Base-by-base conservation (phyloP, 78 protist genomes). In the Neovahlkampfia damariscottae region DNA sequence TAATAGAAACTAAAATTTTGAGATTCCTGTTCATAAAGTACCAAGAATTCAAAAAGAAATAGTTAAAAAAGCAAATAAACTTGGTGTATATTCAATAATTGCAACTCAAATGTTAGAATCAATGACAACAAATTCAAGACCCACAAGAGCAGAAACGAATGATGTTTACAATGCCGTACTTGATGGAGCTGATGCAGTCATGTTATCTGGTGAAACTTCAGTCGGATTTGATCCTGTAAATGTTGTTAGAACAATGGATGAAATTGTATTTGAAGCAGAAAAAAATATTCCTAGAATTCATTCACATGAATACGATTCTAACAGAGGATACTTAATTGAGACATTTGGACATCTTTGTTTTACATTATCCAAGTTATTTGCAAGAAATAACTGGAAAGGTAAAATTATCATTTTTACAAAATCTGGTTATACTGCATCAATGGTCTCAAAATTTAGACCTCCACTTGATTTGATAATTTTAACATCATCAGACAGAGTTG, bases 61-160 rank as follows among this genome's bases (percentile, higher is more conserved):
- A 40, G 82, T 91, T 5, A 30, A 68, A 27, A 82, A 91, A 79
- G 82, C 88, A 39, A 77, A 69, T 75, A 38, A 5, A 3, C 83
- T 67, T 8, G 91, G 90, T 73, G 84, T 85, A 71, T 90, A 89
- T 28, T 83, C 82, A 69, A 88, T 89, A 77, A 87, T 89, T 35
- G 93, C 96, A 35, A 93, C 95, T 10, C 96, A 67, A 82, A 89
- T 90, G 93, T 81, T 91, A 58, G 93, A 93, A 75, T 74, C 90
- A 0, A 86, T 89, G 94, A 88, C 81, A 39, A 34, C 76, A 19
- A 72, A 68, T 68, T 90, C 94, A 38, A 38, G 86, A 38, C 94
- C 94, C 66, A 93, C 96, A n/a, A 40, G 96, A 3, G 94, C 94
- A 38, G 96, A 93, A 70, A 91, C 87, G 1, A 72, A 84, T 38